Evolutionary conservation across 2,329 filamentous ascomycete genomes (phyloP).

Genomic region (Penicillium palitans): DNA sequence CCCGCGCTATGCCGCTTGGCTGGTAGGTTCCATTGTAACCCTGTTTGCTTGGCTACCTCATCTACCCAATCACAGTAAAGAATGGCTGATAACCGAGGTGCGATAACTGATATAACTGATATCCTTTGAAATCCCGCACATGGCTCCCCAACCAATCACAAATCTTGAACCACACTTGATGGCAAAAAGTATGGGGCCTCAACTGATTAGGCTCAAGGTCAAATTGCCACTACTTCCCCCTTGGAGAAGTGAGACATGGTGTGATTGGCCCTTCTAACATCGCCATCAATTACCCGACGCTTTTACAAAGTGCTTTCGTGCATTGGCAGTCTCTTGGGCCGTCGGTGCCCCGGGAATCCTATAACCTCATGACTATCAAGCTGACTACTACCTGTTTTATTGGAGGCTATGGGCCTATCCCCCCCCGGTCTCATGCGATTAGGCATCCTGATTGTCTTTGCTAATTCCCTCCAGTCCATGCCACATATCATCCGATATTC

Average conservation of each 20-base stretch:
- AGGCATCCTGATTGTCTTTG: slow-evolving; percentile 21
- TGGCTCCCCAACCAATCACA: not conserved
- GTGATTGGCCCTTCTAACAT: not conserved
- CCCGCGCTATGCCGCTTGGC: slow-evolving; percentile 23
- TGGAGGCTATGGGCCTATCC: not conserved
- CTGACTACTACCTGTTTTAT: not conserved
- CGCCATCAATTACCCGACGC: not conserved
- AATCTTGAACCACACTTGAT: too few species aligned
- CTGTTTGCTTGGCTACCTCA: slow-evolving; percentile 20
- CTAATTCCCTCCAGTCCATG: slow-evolving; percentile 44
- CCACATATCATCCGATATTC: slow-evolving; percentile 35
- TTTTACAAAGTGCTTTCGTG: not conserved
- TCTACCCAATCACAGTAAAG: not conserved
- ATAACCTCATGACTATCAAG: slow-evolving; percentile 1
- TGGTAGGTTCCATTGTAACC: slow-evolving; percentile 28
- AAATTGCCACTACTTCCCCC: not conserved
- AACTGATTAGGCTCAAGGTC: slow-evolving; percentile 1
- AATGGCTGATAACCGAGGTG: slow-evolving; percentile 11
- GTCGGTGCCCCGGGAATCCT: slow-evolving; percentile 4
- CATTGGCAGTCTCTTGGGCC: slow-evolving; percentile 5
- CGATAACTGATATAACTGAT: slow-evolving; percentile 9
- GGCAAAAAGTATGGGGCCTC: not conserved
- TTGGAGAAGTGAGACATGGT: slow-evolving; percentile 4
- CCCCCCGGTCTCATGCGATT: slow-evolving; percentile 3
- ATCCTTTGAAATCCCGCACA: slow-evolving; percentile 5